Conservation (phyloP, 2,329 filamentous ascomycete genomes). For the Mycogone perniciosa region DNA sequence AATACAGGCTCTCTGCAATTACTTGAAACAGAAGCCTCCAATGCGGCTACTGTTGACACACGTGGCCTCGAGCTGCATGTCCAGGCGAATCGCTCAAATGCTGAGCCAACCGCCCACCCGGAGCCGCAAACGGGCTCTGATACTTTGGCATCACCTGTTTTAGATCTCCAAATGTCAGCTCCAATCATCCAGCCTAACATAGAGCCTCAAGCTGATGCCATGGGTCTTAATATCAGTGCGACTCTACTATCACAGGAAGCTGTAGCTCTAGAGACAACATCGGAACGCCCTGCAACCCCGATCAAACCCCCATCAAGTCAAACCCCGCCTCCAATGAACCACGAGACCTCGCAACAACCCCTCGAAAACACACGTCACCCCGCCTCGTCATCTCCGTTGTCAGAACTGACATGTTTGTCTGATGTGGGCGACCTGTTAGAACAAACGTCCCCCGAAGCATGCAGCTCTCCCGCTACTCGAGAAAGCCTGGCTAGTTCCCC, state of each 20-base stretch:
- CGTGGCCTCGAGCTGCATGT: no score
- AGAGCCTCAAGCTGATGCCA: no score
- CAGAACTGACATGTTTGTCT: neutral
- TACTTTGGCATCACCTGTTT: no score
- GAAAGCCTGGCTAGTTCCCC: constrained; percentile 19
- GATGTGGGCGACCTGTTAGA: constrained; percentile 2
- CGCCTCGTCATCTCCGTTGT: neutral
- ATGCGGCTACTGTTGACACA: no score
- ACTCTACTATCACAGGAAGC: no score
- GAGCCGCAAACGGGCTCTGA: no score
- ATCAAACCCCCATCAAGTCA: neutral
- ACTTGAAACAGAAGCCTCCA: no score
- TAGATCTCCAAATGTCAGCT: neutral
- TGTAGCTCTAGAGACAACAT: no score
- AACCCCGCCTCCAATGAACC: neutral
- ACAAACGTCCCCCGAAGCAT: constrained; percentile 1
- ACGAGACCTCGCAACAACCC: neutral
- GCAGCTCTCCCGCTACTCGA: neutral
- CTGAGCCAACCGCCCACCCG: no score
- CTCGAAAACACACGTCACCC: neutral
- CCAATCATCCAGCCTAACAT: neutral
- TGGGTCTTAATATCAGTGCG: no score
- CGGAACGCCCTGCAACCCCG: neutral
- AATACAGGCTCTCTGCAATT: no score
- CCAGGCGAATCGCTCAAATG: no score